These are phyloP conservation scores for Tricholoma sp. DNA, from an alignment of 768 basidiomycete species.

Conservation along the genomic window DNA sequence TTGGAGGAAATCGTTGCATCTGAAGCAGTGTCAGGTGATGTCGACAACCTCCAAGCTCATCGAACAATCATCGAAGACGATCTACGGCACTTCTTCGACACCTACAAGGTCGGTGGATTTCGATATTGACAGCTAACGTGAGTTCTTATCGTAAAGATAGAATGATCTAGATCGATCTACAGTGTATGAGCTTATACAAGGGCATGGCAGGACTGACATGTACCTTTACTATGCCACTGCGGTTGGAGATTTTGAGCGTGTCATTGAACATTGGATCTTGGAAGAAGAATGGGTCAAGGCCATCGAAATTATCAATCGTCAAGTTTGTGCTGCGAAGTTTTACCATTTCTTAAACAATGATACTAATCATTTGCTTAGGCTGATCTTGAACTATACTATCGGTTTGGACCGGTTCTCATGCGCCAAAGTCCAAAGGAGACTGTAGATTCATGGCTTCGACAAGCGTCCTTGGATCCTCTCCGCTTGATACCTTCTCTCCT, in stretches of 20 bases:
- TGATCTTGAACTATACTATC: slow-evolving; percentile 88
- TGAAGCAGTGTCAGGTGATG: slow-evolving; percentile 74
- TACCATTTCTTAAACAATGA: not conserved
- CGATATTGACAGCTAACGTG: not conserved
- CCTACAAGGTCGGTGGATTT: slow-evolving; percentile 68
- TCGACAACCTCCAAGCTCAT: slow-evolving; percentile 80
- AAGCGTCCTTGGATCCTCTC: slow-evolving; percentile 71
- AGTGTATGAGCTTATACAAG: slow-evolving; percentile 88
- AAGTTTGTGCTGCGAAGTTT: slow-evolving; percentile 44
- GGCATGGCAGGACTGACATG: slow-evolving; percentile 90
- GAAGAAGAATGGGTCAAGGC: slow-evolving; percentile 92
- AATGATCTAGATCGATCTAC: slow-evolving; percentile 79
- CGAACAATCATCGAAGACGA: slow-evolving; percentile 87
- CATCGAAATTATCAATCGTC: slow-evolving; percentile 84
- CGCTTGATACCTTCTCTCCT: slow-evolving; percentile 88
- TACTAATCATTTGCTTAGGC: slow-evolving; percentile 39
- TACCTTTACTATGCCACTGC: slow-evolving; percentile 84
- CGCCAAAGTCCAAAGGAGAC: slow-evolving; percentile 84
- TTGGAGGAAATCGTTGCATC: slow-evolving; percentile 92
- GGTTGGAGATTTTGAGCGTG: slow-evolving; percentile 77
- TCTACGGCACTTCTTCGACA: slow-evolving; percentile 86
- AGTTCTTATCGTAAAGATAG: slow-evolving; percentile 32
- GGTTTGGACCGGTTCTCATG: slow-evolving; percentile 85
- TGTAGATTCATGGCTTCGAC: slow-evolving; percentile 89
- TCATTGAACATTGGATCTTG: slow-evolving; percentile 87